A percentile compares a stretch with the other conserved stretches of the same genome.
Conservation (phyloP, 257 asterid species). For the Solanum chiquidenum region DNA sequence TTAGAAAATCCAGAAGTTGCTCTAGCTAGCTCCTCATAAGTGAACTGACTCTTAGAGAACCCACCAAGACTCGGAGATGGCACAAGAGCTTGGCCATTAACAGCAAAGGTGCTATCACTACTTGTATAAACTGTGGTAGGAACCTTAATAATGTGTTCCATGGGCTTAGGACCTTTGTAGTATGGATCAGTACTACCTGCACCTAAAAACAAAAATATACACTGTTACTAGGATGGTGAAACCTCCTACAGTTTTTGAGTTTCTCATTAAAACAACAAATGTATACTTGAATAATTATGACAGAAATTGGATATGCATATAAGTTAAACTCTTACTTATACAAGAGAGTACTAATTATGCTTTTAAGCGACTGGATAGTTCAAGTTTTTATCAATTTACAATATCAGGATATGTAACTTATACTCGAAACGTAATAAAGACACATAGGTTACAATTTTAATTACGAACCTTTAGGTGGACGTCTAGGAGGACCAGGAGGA, state of each 20-base stretch:
- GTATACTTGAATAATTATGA: background rate
- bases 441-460: background rate
- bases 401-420: background rate
- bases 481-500: conserved; percentile 1
- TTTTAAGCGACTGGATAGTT: background rate
- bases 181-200: conserved; percentile 8
- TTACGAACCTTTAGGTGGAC: conserved; percentile 17
- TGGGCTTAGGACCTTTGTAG: conserved; percentile 12
- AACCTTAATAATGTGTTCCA: conserved; percentile 19
- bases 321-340: background rate
- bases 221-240: background rate
- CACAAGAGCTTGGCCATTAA: conserved; percentile 12
- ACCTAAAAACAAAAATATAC: background rate
- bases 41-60: conserved; percentile 37
- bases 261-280: background rate
- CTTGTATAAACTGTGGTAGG: conserved; percentile 19
- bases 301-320: background rate
- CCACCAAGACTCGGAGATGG: conserved; percentile 37
- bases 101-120: conserved; percentile 13
- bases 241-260: background rate
- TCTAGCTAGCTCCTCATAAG: conserved; percentile 49
- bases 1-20: conserved; percentile 68
- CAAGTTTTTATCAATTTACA: background rate
- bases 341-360: background rate
- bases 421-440: background rate